phyloP scores from a whole-genome alignment of 306 rosid genomes.

The Neltuma alba region DNA sequence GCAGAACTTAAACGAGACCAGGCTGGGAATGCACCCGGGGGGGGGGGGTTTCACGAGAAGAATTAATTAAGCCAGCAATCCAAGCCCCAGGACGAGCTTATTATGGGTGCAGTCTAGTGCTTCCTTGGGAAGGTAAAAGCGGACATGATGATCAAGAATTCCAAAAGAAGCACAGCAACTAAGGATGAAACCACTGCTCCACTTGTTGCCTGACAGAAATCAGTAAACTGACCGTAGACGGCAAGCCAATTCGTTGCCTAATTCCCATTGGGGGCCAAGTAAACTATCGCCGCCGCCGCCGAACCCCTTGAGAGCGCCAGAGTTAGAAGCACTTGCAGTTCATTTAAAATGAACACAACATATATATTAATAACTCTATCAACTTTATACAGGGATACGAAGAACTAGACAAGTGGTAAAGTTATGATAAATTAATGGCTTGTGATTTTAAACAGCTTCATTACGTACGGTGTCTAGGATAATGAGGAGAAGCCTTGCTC shows the following conservation, averaged over 20 bases:
- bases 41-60: too few relatives aligned
- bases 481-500: constrained; percentile 67
- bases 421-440: background rate
- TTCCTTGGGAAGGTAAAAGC: constrained; percentile 56
- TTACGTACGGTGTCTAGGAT: constrained; percentile 65
- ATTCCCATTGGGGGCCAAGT: constrained; percentile 84
- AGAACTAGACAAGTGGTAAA: background rate
- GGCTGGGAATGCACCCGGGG: too few relatives aligned
- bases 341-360: background rate
- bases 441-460: background rate
- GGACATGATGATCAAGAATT: constrained; percentile 62
- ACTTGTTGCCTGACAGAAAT: constrained; percentile 69
- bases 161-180: constrained; percentile 51
- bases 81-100: constrained; percentile 13
- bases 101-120: background rate
- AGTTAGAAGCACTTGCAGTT: constrained; percentile 59
- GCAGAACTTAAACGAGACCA: background rate
- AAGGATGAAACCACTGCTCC: constrained; percentile 76
- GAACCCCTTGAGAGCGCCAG: constrained; percentile 70
- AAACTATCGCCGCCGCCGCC: constrained; percentile 80
- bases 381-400: background rate
- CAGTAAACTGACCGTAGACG: constrained; percentile 76
- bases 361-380: too few relatives aligned
- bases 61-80: too few relatives aligned
- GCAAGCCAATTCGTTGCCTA: constrained; percentile 87